Percentiles rank a stretch among this genome's conserved stretches.
phyloP scores from a whole-genome alignment of 768 basidiomycete species.

The Chalciporus sphaerocephalus region DNA sequence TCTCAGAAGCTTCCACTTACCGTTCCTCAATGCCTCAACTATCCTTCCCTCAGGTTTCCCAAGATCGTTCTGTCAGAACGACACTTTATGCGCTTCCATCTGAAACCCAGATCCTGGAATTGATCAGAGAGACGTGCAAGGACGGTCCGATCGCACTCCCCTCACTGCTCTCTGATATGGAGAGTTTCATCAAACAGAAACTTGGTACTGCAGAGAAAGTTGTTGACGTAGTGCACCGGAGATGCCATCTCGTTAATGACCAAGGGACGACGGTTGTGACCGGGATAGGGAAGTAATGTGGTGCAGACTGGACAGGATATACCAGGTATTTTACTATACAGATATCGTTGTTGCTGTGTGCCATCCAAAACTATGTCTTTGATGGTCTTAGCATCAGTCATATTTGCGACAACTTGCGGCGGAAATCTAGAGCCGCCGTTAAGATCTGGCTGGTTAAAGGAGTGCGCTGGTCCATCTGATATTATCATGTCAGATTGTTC shows the following conservation, averaged over 20 bases:
- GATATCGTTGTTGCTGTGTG: not conserved
- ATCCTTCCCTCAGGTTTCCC: constrained; percentile 35
- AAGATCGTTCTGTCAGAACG: constrained; percentile 23
- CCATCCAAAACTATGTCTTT: too few relatives aligned
- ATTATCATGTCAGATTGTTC: not conserved
- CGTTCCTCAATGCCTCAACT: constrained; percentile 43
- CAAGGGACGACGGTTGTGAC: constrained; percentile 27
- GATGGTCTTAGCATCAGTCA: not conserved
- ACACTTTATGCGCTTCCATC: constrained; percentile 63
- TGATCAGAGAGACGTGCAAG: constrained; percentile 41
- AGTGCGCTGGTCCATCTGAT: not conserved
- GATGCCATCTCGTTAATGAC: constrained; percentile 58
- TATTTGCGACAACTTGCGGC: not conserved
- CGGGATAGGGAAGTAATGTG: constrained; percentile 23
- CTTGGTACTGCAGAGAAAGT: constrained; percentile 73
- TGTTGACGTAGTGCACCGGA: constrained; percentile 66
- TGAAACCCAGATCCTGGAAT: constrained; percentile 64
- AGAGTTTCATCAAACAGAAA: constrained; percentile 31
- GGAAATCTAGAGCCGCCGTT: not conserved
- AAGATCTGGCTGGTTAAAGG: not conserved
- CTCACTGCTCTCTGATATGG: constrained; percentile 21
- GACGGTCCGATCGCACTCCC: constrained; percentile 40
- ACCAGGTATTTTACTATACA: constrained; percentile 7
- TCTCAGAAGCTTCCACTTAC: constrained; percentile 50
- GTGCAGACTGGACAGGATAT: constrained; percentile 12